A percentile compares a stretch with the other conserved stretches of the same genome.
Evolutionary conservation across 2,329 filamentous ascomycete species (phyloP).

Genomic region (Polychaeton citri): DNA sequence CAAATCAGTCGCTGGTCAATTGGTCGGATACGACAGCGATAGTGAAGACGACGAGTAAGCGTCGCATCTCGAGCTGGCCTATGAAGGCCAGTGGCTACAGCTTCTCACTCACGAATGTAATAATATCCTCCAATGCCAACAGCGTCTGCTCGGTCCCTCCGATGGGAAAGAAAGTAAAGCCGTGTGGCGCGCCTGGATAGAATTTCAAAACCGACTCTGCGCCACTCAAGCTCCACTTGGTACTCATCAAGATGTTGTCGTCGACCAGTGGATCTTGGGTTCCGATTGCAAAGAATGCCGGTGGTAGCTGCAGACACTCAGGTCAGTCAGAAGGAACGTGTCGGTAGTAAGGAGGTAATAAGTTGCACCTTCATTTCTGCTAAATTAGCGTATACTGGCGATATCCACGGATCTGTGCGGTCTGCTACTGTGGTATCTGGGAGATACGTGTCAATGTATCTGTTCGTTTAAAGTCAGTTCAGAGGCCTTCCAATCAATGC

Average conservation of each 20-base stretch:
- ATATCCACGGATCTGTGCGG: conserved; percentile 32
- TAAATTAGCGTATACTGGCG: conserved; percentile 39
- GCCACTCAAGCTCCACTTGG: conserved; percentile 41
- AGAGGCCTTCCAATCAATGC: too few species aligned
- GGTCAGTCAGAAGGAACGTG: too few species aligned
- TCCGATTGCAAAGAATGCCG: conserved; percentile 41
- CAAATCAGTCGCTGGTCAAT: conserved; percentile 48
- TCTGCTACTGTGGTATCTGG: conserved; percentile 29
- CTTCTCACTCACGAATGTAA: conserved; percentile 21
- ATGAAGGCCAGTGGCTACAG: too few species aligned
- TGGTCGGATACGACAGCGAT: conserved; percentile 85
- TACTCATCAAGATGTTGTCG: conserved; percentile 39
- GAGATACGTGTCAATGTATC: conserved; percentile 32
- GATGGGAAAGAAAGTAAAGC: conserved; percentile 32
- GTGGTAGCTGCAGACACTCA: conserved; percentile 29
- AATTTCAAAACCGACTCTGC: conserved; percentile 39
- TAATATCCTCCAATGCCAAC: conserved; percentile 26
- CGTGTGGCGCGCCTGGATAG: conserved; percentile 40
- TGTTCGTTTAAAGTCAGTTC: too few species aligned
- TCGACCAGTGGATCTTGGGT: conserved; percentile 42
- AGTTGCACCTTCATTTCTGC: conserved; percentile 11
- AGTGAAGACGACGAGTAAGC: conserved; percentile 51
- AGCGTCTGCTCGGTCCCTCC: conserved; percentile 23
- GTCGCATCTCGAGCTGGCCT: not conserved
- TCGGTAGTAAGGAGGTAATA: too few species aligned